These are phyloP conservation scores for Tolypocladium sp. DNA, from an alignment of 2,329 filamentous ascomycete genomes.

Conservation along the genomic window DNA sequence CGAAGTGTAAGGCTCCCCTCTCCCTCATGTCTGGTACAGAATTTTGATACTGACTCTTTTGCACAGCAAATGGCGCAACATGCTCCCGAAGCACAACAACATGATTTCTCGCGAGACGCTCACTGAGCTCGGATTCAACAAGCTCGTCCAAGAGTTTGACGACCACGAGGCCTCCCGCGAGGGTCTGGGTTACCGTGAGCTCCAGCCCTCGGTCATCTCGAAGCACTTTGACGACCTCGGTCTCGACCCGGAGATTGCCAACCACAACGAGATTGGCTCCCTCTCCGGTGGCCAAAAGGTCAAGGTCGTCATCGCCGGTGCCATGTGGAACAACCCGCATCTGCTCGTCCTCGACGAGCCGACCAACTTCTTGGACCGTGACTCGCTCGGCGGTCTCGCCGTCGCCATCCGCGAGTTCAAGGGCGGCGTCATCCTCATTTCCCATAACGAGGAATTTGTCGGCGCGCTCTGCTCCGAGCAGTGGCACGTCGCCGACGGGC, in stretches of 20 bases:
- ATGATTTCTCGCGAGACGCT: conserved; percentile 92
- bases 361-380: conserved; percentile 97
- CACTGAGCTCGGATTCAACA: conserved; percentile 74
- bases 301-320: conserved; percentile 93
- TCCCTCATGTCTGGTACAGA: not conserved
- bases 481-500: conserved; percentile 86
- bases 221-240: conserved; percentile 98
- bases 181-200: conserved; percentile 88
- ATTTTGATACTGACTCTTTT: conserved; percentile 14
- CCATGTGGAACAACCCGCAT: conserved; percentile 99
- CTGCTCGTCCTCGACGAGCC: conserved; percentile 95
- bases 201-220: conserved; percentile 87
- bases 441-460: conserved; percentile 98
- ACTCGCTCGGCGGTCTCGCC: conserved; percentile 92
- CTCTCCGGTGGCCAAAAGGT: conserved; percentile 97
- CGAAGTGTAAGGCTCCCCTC: conserved; percentile 59
- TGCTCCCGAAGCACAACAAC: conserved; percentile 87
- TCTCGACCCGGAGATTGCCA: conserved; percentile 93
- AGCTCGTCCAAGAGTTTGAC: conserved; percentile 95
- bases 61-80: conserved; percentile 73
- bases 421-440: conserved; percentile 98
- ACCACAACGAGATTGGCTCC: conserved; percentile 96
- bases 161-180: conserved; percentile 98
- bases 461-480: conserved; percentile 92
- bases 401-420: conserved; percentile 97